Conservation (phyloP, 257 asterid species). For the Lycium barbarum region DNA sequence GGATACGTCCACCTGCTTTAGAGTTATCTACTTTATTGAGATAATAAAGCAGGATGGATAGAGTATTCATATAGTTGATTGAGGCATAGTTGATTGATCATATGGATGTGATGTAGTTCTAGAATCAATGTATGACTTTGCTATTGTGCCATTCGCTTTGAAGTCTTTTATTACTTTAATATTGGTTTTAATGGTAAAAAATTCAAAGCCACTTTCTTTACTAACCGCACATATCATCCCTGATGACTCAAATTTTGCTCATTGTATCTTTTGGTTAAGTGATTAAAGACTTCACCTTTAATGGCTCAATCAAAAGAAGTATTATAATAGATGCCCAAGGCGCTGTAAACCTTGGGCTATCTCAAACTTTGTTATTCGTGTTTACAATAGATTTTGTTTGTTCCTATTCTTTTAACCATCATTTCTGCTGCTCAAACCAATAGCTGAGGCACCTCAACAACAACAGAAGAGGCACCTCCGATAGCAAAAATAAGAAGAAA, state of each 20-base stretch:
- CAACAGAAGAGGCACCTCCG: too few relatives aligned
- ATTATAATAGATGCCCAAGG: not conserved
- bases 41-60: not conserved
- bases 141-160: not conserved
- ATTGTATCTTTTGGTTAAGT: not conserved
- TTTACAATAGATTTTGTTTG: not conserved
- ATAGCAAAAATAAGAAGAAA: not conserved
- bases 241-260: not conserved
- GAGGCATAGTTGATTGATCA: not conserved
- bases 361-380: not conserved
- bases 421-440: slow-evolving; percentile 19
- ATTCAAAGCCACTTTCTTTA: not conserved
- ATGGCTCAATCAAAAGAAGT: not conserved
- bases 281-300: not conserved
- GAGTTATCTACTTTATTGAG: too few relatives aligned
- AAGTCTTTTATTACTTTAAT: not conserved
- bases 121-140: not conserved
- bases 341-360: not conserved
- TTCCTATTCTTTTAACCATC: not conserved
- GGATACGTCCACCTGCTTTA: not conserved
- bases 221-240: not conserved
- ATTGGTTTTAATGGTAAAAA: not conserved
- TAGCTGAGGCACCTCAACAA: not conserved
- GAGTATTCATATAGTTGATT: not conserved
- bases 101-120: not conserved